A percentile compares a stretch with the other conserved stretches of the same genome.
Evolutionary conservation across 2,329 filamentous ascomycete genomes (phyloP).

Genomic region (Nemania serpens): DNA sequence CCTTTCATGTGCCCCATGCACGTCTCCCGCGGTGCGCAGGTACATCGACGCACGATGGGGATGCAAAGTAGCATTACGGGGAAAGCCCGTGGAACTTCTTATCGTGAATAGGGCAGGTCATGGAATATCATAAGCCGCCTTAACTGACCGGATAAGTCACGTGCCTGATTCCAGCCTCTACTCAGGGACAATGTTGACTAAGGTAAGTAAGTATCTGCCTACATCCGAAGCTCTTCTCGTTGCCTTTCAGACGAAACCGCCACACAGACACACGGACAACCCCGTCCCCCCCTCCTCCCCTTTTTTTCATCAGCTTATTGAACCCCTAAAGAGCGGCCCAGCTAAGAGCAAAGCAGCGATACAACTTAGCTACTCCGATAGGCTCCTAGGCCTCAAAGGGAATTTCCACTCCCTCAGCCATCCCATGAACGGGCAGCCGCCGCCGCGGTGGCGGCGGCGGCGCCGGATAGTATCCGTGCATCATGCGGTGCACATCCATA

Average conservation of each 20-base stretch:
- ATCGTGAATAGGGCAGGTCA: neutral
- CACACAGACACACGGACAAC: no score
- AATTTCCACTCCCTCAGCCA: neutral
- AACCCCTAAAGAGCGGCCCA: neutral
- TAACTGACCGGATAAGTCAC: slow-evolving; percentile 10
- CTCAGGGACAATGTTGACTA: no score
- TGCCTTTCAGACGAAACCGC: no score
- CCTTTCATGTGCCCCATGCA: slow-evolving; percentile 4
- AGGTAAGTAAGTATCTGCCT: neutral
- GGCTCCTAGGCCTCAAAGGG: slow-evolving; percentile 11
- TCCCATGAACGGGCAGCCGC: slow-evolving; percentile 13
- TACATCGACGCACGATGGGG: slow-evolving; percentile 1
- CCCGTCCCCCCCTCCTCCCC: no score
- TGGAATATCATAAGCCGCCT: neutral
- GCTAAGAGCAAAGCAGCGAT: slow-evolving; percentile 10
- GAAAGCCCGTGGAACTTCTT: neutral
- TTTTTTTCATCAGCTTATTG: neutral
- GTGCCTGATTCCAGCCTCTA: slow-evolving; percentile 7
- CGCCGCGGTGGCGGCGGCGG: slow-evolving; percentile 13
- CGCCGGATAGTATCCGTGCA: slow-evolving; percentile 14
- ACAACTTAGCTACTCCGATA: slow-evolving; percentile 12
- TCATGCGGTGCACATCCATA: slow-evolving; percentile 17
- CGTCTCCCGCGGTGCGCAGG: slow-evolving; percentile 5
- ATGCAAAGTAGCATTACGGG: slow-evolving; percentile 1
- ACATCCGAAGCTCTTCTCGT: no score